phyloP scores from a whole-genome alignment of 495 filamentous ascomycete genomes.

The Parathielavia hyrcaniae region DNA sequence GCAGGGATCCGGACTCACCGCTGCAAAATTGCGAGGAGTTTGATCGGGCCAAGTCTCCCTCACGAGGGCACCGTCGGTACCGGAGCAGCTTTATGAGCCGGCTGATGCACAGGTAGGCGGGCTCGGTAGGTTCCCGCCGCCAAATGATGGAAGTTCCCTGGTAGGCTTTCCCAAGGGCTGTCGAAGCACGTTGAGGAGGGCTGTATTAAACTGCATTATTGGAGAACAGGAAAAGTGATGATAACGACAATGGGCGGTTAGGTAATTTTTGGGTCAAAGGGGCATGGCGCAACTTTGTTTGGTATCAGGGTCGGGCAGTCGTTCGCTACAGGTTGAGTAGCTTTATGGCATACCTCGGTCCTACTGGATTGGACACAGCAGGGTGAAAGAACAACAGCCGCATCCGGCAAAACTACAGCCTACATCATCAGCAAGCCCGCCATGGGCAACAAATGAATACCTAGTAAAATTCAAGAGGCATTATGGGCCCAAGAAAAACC shows the following conservation, averaged over 20 bases:
- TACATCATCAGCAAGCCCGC: background rate
- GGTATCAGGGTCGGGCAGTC: background rate
- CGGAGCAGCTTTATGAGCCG: conserved; percentile 17
- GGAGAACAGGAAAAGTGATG: background rate
- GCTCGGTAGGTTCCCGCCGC: too few species aligned
- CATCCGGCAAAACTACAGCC: background rate
- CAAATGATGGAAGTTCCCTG: background rate
- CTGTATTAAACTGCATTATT: background rate
- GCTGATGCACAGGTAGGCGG: conserved; percentile 22
- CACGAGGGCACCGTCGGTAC: conserved; percentile 6
- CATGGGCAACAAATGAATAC: too few species aligned
- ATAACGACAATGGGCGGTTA: background rate
- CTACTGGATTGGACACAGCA: conserved; percentile 1
- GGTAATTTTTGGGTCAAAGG: background rate
- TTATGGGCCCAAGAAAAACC: too few species aligned
- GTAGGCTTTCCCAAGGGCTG: background rate
- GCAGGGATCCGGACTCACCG: conserved; percentile 19
- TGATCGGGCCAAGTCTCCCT: conserved; percentile 1
- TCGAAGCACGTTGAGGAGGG: background rate
- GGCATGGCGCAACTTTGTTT: background rate
- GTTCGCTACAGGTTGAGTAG: background rate
- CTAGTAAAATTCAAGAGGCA: too few species aligned
- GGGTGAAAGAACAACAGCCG: background rate
- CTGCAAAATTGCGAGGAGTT: background rate
- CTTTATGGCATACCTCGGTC: conserved; percentile 5